phyloP scores from a whole-genome alignment of 164 flowering plant genomes.

The Brasenia schreberi region DNA sequence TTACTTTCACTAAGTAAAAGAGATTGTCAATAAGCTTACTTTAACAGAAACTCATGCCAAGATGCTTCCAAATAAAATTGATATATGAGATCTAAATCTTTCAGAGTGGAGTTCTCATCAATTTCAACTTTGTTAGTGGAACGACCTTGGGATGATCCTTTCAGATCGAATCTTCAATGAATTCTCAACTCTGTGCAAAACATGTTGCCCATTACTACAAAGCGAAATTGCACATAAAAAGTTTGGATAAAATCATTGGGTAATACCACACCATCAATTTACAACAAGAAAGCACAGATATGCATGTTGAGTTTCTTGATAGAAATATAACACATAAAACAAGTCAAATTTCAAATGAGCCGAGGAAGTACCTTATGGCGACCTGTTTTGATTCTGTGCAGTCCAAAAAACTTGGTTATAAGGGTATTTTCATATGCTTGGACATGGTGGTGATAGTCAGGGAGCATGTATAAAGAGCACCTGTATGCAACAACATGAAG shows the following conservation, averaged over 20 bases:
- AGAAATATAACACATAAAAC: too few relatives aligned
- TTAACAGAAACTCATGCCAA: constrained; percentile 56
- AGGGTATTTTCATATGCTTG: constrained; percentile 69
- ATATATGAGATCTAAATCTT: constrained; percentile 78
- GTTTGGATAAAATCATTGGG: neutral
- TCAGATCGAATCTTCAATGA: constrained; percentile 81
- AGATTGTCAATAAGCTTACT: constrained; percentile 29
- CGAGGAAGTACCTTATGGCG: too few relatives aligned
- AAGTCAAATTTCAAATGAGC: too few relatives aligned
- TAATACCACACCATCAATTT: too few relatives aligned
- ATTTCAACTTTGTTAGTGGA: constrained; percentile 42
- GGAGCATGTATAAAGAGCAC: constrained; percentile 77
- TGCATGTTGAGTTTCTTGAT: too few relatives aligned
- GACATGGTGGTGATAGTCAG: constrained; percentile 65
- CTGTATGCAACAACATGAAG: constrained; percentile 17
- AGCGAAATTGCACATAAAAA: constrained; percentile 46
- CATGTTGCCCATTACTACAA: constrained; percentile 99
- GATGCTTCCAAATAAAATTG: constrained; percentile 77
- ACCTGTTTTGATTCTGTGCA: too few relatives aligned
- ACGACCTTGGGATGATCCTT: constrained; percentile 90
- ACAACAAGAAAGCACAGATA: too few relatives aligned
- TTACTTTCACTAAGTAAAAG: too few relatives aligned
- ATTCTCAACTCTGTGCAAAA: constrained; percentile 78
- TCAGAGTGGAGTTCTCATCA: constrained; percentile 56
- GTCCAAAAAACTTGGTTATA: constrained; percentile 92